Evolutionary conservation across 192 early-diverging fungal genomes (phyloP).

Genomic region (Umbelopsis isabellina): DNA sequence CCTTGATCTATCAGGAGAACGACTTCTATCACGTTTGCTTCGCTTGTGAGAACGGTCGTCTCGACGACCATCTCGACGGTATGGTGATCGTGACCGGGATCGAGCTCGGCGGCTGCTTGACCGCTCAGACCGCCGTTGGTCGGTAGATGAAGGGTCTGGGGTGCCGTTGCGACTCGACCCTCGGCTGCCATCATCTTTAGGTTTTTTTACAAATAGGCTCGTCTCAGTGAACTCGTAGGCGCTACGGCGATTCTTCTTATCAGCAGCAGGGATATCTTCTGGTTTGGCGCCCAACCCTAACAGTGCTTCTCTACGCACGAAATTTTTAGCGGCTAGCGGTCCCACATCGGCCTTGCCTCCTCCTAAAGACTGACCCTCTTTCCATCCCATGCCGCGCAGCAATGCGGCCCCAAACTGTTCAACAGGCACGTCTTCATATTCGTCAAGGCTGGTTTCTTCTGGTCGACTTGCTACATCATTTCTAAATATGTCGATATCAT

Average conservation of each 20-base stretch:
- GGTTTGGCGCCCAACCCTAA: conserved; percentile 87
- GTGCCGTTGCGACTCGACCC: conserved; percentile 1
- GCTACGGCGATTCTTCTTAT: conserved; percentile 26
- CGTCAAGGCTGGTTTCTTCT: conserved; percentile 66
- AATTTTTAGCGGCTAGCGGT: conserved; percentile 8
- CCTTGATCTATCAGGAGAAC: no score
- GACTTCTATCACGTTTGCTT: no score
- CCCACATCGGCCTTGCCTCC: conserved; percentile 44
- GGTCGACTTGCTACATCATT: conserved; percentile 65
- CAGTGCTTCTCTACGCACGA: conserved; percentile 64
- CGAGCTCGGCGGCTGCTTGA: background rate
- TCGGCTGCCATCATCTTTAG: conserved; percentile 1
- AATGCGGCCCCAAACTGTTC: conserved; percentile 89
- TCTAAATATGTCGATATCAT: conserved; percentile 63
- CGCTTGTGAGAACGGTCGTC: background rate
- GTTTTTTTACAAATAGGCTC: conserved; percentile 35
- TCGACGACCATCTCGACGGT: background rate
- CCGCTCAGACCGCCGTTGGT: background rate
- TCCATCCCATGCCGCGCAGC: conserved; percentile 92
- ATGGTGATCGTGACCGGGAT: background rate
- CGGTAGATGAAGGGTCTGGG: background rate
- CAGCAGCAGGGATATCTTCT: conserved; percentile 44
- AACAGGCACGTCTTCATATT: conserved; percentile 84
- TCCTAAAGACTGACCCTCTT: conserved; percentile 62
- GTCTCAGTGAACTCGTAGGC: conserved; percentile 36